These are phyloP conservation scores for Naegleria lovaniensis DNA, from an alignment of 208 protist species.

Conservation along the genomic window DNA sequence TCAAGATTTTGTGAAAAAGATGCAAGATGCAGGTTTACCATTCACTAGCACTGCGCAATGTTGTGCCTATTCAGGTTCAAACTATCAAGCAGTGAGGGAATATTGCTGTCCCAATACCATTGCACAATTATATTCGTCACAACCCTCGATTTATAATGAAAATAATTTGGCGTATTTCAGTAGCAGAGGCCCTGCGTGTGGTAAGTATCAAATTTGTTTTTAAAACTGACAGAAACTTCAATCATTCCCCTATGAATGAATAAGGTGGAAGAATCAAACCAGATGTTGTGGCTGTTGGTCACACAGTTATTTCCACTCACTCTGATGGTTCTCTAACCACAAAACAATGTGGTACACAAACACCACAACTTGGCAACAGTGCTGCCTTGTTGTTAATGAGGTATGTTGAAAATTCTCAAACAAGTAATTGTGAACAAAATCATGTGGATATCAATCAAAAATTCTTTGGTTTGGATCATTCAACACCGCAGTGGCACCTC, in stretches of 20 bases:
- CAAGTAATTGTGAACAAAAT: too few species aligned
- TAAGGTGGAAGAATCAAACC: constrained; percentile 37
- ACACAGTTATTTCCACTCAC: background rate
- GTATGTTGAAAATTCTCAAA: background rate
- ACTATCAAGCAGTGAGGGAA: background rate
- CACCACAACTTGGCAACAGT: background rate
- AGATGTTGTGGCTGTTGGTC: background rate
- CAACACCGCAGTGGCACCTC: constrained; percentile 1
- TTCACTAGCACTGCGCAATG: background rate
- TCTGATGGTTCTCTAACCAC: background rate
- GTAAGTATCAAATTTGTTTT: too few species aligned
- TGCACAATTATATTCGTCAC: background rate
- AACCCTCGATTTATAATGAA: background rate
- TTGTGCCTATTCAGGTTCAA: background rate
- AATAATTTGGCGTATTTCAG: background rate
- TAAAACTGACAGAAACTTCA: too few species aligned
- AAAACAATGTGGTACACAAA: background rate
- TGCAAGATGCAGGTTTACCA: background rate
- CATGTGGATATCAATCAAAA: too few species aligned
- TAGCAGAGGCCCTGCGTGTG: constrained; percentile 54
- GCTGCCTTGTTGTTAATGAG: background rate
- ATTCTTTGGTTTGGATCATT: too few species aligned
- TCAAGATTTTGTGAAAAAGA: background rate
- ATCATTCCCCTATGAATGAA: too few species aligned
- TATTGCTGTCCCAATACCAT: background rate